These are phyloP conservation scores for Claviceps digitariae DNA, from an alignment of 2,329 filamentous ascomycete genomes.

Conservation along the genomic window DNA sequence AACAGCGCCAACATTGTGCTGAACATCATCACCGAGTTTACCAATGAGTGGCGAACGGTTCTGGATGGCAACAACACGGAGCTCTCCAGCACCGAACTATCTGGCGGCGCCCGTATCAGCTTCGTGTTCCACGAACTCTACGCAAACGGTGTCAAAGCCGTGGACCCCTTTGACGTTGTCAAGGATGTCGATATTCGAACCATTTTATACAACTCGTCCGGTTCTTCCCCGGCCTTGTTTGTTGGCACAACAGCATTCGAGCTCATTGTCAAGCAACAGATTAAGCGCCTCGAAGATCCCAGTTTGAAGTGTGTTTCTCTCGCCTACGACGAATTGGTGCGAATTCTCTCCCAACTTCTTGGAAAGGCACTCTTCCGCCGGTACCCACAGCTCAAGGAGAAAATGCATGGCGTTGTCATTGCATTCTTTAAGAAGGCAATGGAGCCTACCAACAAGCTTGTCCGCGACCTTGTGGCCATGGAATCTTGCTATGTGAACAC, in stretches of 20 bases:
- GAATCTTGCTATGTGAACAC: constrained; percentile 98
- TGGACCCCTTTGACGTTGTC: constrained; percentile 93
- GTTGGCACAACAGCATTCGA: constrained; percentile 98
- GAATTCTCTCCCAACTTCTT: constrained; percentile 82
- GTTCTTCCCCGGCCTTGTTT: constrained; percentile 89
- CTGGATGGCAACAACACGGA: constrained; percentile 95
- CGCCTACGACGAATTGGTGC: constrained; percentile 93
- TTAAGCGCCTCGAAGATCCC: constrained; percentile 89
- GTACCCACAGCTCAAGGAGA: constrained; percentile 92
- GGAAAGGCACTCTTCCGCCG: constrained; percentile 81
- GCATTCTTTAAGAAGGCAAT: constrained; percentile 95
- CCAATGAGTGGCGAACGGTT: constrained; percentile 92
- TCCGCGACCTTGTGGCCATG: constrained; percentile 86
- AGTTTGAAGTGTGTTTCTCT: constrained; percentile 95
- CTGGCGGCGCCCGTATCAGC: constrained; percentile 93
- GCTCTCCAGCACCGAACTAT: constrained; percentile 84
- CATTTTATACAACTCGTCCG: constrained; percentile 97
- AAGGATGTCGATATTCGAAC: constrained; percentile 97
- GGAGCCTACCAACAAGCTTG: constrained; percentile 96
- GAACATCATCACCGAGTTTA: constrained; percentile 98
- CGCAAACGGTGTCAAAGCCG: constrained; percentile 90
- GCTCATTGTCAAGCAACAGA: constrained; percentile 96
- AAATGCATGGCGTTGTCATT: constrained; percentile 87
- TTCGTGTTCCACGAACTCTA: constrained; percentile 99
- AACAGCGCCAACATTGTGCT: constrained; percentile 94